These are phyloP conservation scores for Thraustochytrium sp. DNA, from an alignment of 352 stramenopile species.

Conservation along the genomic window DNA sequence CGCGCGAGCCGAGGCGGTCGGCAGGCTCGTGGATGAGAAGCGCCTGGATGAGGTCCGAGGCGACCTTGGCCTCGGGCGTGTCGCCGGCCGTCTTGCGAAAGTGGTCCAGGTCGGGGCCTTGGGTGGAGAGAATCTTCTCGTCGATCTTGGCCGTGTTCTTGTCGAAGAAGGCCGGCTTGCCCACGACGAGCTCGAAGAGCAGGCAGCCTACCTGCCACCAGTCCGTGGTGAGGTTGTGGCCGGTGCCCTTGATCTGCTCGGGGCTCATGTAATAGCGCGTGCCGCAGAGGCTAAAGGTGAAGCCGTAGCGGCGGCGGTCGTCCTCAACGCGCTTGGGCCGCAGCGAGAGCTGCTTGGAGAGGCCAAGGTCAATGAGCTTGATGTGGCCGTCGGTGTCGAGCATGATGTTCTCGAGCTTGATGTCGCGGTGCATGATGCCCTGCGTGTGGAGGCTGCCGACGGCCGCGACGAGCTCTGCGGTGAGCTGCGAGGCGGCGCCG, in stretches of 20 bases:
- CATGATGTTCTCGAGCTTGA: constrained; percentile 58
- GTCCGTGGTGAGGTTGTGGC: constrained; percentile 32
- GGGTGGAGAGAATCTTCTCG: not conserved
- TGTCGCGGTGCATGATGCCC: constrained; percentile 57
- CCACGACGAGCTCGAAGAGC: constrained; percentile 42
- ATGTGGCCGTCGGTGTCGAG: constrained; percentile 53
- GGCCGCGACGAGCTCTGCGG: constrained; percentile 52
- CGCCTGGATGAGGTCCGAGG: not conserved
- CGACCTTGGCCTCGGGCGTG: not conserved
- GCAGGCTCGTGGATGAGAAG: constrained; percentile 40
- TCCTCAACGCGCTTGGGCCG: not conserved
- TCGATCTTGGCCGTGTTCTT: not conserved
- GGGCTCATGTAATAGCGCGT: constrained; percentile 45
- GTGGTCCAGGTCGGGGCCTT: not conserved
- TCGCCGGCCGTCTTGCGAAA: not conserved
- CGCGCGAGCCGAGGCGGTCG: constrained; percentile 48
- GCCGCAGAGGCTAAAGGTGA: constrained; percentile 39
- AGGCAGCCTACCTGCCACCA: constrained; percentile 47
- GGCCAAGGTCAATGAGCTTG: constrained; percentile 58
- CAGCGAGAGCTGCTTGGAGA: constrained; percentile 41
- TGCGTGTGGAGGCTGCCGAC: constrained; percentile 55
- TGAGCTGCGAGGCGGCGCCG: not conserved
- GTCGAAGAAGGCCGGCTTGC: constrained; percentile 43
- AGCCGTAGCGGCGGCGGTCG: constrained; percentile 24
- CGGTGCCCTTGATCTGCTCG: constrained; percentile 24